These are phyloP conservation scores for Pleurotus salmoneostramineus DNA, from an alignment of 768 basidiomycete species.

Conservation along the genomic window DNA sequence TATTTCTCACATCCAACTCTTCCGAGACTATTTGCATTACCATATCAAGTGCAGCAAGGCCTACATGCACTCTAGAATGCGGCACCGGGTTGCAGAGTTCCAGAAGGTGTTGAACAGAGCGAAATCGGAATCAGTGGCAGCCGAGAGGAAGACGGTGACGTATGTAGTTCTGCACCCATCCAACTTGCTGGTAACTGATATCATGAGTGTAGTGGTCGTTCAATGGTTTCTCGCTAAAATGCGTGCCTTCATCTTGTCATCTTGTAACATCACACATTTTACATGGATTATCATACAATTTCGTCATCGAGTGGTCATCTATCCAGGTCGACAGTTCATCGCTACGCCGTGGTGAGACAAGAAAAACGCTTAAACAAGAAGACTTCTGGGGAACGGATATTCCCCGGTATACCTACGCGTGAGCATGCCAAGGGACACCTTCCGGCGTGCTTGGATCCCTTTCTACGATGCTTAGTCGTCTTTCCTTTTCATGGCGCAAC, in stretches of 20 bases:
- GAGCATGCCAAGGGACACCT: not conserved
- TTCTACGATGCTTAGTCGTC: not conserved
- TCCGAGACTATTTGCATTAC: slow-evolving; percentile 99
- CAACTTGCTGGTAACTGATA: slow-evolving; percentile 7
- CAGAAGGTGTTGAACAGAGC: slow-evolving; percentile 94
- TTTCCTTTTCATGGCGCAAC: not conserved
- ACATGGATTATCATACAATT: not conserved
- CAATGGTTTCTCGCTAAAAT: slow-evolving; percentile 47
- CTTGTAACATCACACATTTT: not conserved
- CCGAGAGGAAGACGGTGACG: slow-evolving; percentile 91
- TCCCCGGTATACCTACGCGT: not conserved
- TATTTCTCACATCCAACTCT: slow-evolving; percentile 93
- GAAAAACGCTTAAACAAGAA: not conserved
- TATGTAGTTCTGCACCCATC: slow-evolving; percentile 29
- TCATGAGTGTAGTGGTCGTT: slow-evolving; percentile 43
- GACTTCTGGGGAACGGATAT: not conserved
- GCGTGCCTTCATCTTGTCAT: not conserved
- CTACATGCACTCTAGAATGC: slow-evolving; percentile 98
- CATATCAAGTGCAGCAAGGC: slow-evolving; percentile 99
- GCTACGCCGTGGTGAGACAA: not conserved
- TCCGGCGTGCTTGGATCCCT: not conserved
- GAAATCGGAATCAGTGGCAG: slow-evolving; percentile 82
- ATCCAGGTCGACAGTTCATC: not conserved
- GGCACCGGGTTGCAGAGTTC: slow-evolving; percentile 91
- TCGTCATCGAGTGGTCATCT: not conserved